Conservation (phyloP, 73 alveolate genomes). For the Halteria grandinella region DNA sequence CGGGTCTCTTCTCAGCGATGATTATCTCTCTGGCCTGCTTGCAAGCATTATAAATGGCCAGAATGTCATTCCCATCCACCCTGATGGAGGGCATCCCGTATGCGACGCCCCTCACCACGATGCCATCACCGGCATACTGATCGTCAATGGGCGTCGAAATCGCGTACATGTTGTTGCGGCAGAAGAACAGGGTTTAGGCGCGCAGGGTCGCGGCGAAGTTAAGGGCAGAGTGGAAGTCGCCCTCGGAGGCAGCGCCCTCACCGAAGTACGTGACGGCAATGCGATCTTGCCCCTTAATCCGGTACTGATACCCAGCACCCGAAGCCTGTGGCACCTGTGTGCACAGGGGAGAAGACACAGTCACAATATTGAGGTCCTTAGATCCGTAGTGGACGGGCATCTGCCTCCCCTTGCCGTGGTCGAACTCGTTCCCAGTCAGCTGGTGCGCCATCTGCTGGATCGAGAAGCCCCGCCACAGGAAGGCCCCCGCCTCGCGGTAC, state of each 20-base stretch:
- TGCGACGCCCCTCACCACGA: constrained; percentile 91
- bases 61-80: constrained; percentile 95
- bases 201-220: constrained; percentile 95
- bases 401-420: constrained; percentile 94
- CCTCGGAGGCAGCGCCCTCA: constrained; percentile 98
- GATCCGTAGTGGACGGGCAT: constrained; percentile 97
- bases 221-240: constrained; percentile 95
- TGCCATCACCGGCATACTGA: constrained; percentile 94
- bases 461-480: constrained; percentile 94
- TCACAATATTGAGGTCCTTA: constrained; percentile 78
- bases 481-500: constrained; percentile 93
- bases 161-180: constrained; percentile 92
- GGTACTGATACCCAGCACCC: constrained; percentile 95
- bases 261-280: constrained; percentile 94
- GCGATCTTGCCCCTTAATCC: constrained; percentile 83
- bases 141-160: constrained; percentile 87
- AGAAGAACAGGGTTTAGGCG: constrained; percentile 89
- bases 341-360: constrained; percentile 93
- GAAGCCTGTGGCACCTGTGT: constrained; percentile 95
- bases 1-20: constrained; percentile 80
- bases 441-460: constrained; percentile 90
- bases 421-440: constrained; percentile 82
- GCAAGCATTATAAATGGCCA: constrained; percentile 90
- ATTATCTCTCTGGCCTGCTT: constrained; percentile 85
- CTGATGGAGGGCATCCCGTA: constrained; percentile 91